phyloP scores from a whole-genome alignment of 139 green algal genomes.

The Eudorina sp. region DNA sequence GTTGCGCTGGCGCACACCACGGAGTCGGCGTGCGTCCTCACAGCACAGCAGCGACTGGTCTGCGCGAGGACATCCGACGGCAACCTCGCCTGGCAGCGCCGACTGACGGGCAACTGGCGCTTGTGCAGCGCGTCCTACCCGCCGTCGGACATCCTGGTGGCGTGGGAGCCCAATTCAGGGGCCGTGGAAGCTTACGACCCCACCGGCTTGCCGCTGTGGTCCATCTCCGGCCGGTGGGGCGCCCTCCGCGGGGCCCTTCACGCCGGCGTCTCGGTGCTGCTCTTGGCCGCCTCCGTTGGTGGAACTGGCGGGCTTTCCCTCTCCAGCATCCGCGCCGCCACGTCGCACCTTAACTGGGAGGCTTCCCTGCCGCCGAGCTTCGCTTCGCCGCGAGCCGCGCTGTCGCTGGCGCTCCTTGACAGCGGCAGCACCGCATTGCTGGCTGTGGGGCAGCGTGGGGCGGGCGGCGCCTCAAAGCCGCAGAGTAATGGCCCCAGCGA shows the following conservation, averaged over 20 bases:
- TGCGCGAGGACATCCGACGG: neutral
- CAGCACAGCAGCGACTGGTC: constrained; percentile 1
- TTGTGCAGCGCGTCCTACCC: neutral
- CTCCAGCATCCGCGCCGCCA: constrained; percentile 8
- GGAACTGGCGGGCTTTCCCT: neutral
- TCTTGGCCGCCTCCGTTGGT: neutral
- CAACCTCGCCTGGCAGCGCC: neutral
- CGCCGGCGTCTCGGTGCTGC: neutral
- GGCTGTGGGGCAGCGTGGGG: neutral
- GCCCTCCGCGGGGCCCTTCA: neutral
- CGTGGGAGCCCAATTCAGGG: neutral
- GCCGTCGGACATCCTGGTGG: neutral
- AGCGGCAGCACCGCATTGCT: neutral
- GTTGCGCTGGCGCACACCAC: neutral
- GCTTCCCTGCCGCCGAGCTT: neutral
- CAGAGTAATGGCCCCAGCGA: too few relatives aligned
- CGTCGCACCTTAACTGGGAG: neutral
- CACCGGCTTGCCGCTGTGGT: neutral
- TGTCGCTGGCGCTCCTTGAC: constrained; percentile 16
- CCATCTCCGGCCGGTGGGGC: neutral
- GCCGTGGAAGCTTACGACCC: neutral
- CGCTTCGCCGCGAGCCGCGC: neutral
- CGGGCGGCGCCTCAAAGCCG: neutral
- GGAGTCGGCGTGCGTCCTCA: neutral
- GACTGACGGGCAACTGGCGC: neutral